Conservation (phyloP, 805 yeast species). For the Nematodospora valgi region DNA sequence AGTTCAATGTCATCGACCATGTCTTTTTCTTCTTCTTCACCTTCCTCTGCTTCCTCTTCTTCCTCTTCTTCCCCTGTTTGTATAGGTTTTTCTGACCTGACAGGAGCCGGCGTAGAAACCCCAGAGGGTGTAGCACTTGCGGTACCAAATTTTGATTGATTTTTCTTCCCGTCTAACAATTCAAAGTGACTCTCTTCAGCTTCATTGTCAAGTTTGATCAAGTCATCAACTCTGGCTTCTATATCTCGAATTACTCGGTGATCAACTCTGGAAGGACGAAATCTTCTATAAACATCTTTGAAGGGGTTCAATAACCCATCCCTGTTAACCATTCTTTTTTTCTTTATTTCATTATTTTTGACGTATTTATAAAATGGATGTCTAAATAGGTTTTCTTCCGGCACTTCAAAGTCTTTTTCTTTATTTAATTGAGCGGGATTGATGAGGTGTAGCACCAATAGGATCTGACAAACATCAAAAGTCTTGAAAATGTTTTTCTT, state of each 20-base stretch:
- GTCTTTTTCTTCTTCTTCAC: slow-evolving; percentile 30
- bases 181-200: slow-evolving; percentile 82
- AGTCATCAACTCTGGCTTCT: slow-evolving; percentile 74
- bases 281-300: slow-evolving; percentile 61
- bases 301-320: slow-evolving; percentile 86
- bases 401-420: slow-evolving; percentile 47
- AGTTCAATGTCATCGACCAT: slow-evolving; percentile 17
- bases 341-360: slow-evolving; percentile 38
- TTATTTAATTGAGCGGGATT: slow-evolving; percentile 36
- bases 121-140: slow-evolving; percentile 24
- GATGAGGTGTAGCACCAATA: slow-evolving; percentile 62
- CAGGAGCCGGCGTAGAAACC: slow-evolving; percentile 25
- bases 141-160: slow-evolving; percentile 16
- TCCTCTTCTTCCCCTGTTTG: slow-evolving; percentile 33
- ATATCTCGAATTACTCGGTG: slow-evolving; percentile 71
- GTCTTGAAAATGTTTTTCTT: slow-evolving; percentile 84
- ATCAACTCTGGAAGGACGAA: slow-evolving; percentile 69
- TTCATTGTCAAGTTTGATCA: slow-evolving; percentile 71
- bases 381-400: slow-evolving; percentile 25
- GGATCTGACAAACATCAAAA: slow-evolving; percentile 80
- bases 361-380: slow-evolving; percentile 40
- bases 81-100: slow-evolving; percentile 7
- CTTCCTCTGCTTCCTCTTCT: slow-evolving; percentile 30
- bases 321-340: slow-evolving; percentile 48
- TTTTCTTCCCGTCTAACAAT: slow-evolving; percentile 54